Conservation (phyloP, 345 rosid species). For the Kernera saxatilis region DNA sequence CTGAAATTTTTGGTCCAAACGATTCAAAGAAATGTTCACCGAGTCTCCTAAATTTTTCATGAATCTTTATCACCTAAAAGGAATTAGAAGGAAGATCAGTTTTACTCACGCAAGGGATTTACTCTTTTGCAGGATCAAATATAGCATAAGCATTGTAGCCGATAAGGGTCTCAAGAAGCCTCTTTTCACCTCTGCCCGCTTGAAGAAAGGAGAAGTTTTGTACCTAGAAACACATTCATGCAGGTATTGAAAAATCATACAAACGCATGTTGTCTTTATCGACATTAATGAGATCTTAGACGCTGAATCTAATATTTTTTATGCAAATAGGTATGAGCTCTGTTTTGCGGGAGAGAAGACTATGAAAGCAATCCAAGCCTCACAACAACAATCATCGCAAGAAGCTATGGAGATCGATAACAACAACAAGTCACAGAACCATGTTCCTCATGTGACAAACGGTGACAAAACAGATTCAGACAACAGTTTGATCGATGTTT, state of each 20-base stretch:
- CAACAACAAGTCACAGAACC: constrained; percentile 45
- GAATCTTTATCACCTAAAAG: background rate
- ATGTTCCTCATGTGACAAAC: constrained; percentile 48
- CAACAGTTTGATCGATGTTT: constrained; percentile 56
- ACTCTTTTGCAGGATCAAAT: constrained; percentile 65
- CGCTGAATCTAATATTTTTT: background rate
- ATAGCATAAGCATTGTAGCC: constrained; percentile 92
- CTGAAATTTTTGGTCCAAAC: background rate
- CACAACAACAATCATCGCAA: constrained; percentile 44
- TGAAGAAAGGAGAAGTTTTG: constrained; percentile 97
- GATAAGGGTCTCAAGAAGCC: constrained; percentile 98
- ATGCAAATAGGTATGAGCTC: constrained; percentile 73
- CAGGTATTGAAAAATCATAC: constrained; percentile 50
- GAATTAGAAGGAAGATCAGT: background rate
- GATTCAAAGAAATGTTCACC: background rate
- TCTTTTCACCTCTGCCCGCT: constrained; percentile 89
- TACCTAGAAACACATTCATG: constrained; percentile 92
- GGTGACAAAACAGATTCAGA: constrained; percentile 76
- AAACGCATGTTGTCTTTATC: background rate
- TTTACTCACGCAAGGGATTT: background rate
- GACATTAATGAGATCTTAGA: background rate
- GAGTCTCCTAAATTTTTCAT: background rate
- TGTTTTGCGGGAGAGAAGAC: constrained; percentile 86
- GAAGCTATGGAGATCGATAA: constrained; percentile 56
- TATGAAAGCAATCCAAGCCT: constrained; percentile 47